Evolutionary conservation across 208 protist genomes (phyloP), one percentile per base, ranked within the genome.

Genomic region (Leishmania lainsoni): DNA sequence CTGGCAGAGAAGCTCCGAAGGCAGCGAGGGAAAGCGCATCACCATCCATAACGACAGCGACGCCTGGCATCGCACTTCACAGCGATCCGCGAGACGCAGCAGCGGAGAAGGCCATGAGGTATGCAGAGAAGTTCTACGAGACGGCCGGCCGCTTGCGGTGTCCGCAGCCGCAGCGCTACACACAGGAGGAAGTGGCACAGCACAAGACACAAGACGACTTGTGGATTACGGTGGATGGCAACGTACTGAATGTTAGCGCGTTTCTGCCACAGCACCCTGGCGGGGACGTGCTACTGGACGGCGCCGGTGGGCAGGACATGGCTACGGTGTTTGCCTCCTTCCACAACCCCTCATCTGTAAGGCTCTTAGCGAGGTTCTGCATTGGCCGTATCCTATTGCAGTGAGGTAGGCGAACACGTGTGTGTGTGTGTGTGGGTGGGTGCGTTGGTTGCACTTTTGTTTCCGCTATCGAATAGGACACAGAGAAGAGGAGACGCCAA

Each of bases 141-240:
- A 22, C 26, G 0, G 85, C 86, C 2, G 87, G 84, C 29, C 79
- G 78, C 54, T 93, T 93, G 42, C 76, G 56, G 2, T 96, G 91
- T 72, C 93, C 93, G 9, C 83, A 87, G 69, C 35, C 29, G 69
- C 83, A 70, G 39, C 78, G 83, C 29, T 93, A 87, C 85, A 90
- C 88, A 3, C n/a, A 54, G 22, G 83, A 89, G 22, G 92, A 96
- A 45, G 73, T 97, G 51, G 86, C 86, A 8, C 56, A 12, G 56
- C 94, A 96, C 76, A 58, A 32, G 9, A 88, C 79, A 0, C 71
- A 49, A 0, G 75, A 87, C 26, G 91, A 95, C 73, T 76, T 95
- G 58, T 97, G 90, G 90, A 75, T 97, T 29, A 87, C 94, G 16
- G 85, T 97, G 16, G 85, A 95, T 56, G 86, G 85, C 16, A 94